Percentiles rank a stretch among this genome's conserved stretches.
Evolutionary conservation across 2,329 filamentous ascomycete species (phyloP).

Genomic region (Leptographium lundbergii): DNA sequence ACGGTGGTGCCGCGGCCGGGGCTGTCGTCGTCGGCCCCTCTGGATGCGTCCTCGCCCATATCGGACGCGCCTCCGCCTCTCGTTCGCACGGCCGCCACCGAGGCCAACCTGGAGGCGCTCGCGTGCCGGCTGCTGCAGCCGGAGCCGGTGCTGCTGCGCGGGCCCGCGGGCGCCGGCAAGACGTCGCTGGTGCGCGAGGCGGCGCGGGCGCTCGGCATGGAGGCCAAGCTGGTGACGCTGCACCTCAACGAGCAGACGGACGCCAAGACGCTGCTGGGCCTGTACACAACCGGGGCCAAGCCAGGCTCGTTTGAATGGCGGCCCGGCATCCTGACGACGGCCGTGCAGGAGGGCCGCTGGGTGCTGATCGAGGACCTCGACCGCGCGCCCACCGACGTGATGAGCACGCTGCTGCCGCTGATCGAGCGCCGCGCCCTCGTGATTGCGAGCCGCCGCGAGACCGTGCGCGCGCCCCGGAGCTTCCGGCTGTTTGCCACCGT

Average conservation of each 20-base stretch:
- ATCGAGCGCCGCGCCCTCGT: constrained; percentile 87
- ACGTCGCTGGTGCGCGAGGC: constrained; percentile 75
- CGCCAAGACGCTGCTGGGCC: constrained; percentile 86
- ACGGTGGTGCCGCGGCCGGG: constrained; percentile 53
- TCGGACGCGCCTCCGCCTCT: constrained; percentile 26
- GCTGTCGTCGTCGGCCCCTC: no score
- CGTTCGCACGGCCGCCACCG: constrained; percentile 61
- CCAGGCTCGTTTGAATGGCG: constrained; percentile 89
- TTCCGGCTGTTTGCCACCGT: constrained; percentile 92
- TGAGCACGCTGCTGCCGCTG: constrained; percentile 82
- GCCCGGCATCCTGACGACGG: constrained; percentile 83
- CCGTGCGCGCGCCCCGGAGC: constrained; percentile 65
- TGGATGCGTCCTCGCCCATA: constrained; percentile 11
- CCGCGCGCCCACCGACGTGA: constrained; percentile 84
- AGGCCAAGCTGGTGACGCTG: constrained; percentile 76
- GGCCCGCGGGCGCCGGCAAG: constrained; percentile 79
- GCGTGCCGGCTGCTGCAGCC: constrained; percentile 52
- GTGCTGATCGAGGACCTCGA: constrained; percentile 95
- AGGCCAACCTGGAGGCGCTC: constrained; percentile 57
- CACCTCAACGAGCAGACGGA: constrained; percentile 98
- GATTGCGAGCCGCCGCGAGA: constrained; percentile 80
- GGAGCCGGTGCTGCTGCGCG: constrained; percentile 68
- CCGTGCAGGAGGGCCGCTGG: constrained; percentile 89
- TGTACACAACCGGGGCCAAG: constrained; percentile 81
- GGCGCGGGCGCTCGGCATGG: constrained; percentile 66